Evolutionary conservation across 2,329 filamentous ascomycete species (phyloP).

Genomic region (Cladosporium oxysporum): DNA sequence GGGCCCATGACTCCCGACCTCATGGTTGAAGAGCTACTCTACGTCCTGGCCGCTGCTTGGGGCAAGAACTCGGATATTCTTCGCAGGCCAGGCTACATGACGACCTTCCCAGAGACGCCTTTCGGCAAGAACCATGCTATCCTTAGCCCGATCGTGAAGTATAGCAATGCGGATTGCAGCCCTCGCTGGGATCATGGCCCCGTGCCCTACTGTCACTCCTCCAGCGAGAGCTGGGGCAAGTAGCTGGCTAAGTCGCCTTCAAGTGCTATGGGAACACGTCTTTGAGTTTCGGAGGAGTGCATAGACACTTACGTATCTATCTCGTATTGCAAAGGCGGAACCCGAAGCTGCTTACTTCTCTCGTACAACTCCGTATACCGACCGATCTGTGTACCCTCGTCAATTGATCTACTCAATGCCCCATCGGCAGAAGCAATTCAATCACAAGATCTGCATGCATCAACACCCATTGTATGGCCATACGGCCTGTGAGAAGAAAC

Average conservation of each 20-base stretch:
- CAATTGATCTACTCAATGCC: too few species aligned
- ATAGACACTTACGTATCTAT: too few species aligned
- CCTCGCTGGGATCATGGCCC: conserved; percentile 24
- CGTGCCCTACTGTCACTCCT: conserved; percentile 23
- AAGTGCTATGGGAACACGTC: too few species aligned
- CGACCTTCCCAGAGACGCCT: conserved; percentile 27
- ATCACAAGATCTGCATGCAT: too few species aligned
- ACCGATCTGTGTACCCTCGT: too few species aligned
- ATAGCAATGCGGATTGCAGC: conserved; percentile 21
- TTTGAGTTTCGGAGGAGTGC: too few species aligned
- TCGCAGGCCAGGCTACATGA: conserved; percentile 26
- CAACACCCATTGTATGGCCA: too few species aligned
- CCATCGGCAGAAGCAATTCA: too few species aligned
- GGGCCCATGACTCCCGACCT: conserved; percentile 32
- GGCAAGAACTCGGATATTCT: conserved; percentile 28
- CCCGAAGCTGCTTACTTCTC: too few species aligned
- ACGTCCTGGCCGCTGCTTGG: conserved; percentile 35
- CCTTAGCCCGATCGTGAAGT: conserved; percentile 32
- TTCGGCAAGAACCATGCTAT: conserved; percentile 31
- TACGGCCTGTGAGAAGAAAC: too few species aligned
- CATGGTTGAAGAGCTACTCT: conserved; percentile 36
- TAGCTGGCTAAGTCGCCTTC: neutral
- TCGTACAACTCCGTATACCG: too few species aligned
- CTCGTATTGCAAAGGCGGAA: too few species aligned
- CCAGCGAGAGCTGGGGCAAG: neutral